Evolutionary conservation across 106 monocot genomes (phyloP).

Genomic region (Alisma plantagoaquatica): DNA sequence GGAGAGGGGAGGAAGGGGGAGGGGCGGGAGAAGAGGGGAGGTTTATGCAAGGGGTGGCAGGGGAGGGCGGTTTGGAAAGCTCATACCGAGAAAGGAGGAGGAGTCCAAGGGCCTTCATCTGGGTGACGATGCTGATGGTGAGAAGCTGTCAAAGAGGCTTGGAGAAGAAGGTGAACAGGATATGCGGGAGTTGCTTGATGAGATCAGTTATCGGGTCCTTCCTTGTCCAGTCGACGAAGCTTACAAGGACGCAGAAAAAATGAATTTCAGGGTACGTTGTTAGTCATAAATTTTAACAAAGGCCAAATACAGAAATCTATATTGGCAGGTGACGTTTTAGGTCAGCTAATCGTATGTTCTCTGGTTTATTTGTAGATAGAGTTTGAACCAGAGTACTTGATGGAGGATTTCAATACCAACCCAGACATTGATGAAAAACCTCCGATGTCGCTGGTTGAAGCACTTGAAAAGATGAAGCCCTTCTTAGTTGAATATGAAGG

Average conservation of each 20-base stretch:
- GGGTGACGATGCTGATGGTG: slow-evolving; percentile 55
- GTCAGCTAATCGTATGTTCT: not conserved
- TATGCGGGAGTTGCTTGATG: slow-evolving; percentile 50
- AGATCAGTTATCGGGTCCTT: slow-evolving; percentile 32
- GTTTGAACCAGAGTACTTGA: slow-evolving; percentile 87
- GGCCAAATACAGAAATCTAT: too few relatives aligned
- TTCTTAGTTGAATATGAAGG: slow-evolving; percentile 96
- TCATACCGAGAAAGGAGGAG: slow-evolving; percentile 10
- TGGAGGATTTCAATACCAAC: slow-evolving; percentile 55
- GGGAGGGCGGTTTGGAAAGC: slow-evolving; percentile 12
- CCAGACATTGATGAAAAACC: slow-evolving; percentile 97
- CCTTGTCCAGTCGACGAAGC: slow-evolving; percentile 58
- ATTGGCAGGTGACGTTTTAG: too few relatives aligned
- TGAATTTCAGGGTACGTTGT: slow-evolving; percentile 60
- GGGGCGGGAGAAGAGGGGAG: slow-evolving; percentile 23
- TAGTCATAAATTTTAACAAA: not conserved
- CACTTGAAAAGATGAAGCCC: slow-evolving; percentile 74
- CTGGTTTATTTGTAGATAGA: slow-evolving; percentile 51
- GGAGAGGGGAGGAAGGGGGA: slow-evolving; percentile 16
- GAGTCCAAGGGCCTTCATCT: slow-evolving; percentile 28
- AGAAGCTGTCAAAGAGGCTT: slow-evolving; percentile 60
- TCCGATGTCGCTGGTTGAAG: slow-evolving; percentile 62
- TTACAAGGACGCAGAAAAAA: slow-evolving; percentile 59
- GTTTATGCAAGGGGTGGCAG: slow-evolving; percentile 11
- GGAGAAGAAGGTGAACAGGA: slow-evolving; percentile 66